Base-by-base conservation (phyloP, 345 rosid genomes). In the Geranium rotundifolium region DNA sequence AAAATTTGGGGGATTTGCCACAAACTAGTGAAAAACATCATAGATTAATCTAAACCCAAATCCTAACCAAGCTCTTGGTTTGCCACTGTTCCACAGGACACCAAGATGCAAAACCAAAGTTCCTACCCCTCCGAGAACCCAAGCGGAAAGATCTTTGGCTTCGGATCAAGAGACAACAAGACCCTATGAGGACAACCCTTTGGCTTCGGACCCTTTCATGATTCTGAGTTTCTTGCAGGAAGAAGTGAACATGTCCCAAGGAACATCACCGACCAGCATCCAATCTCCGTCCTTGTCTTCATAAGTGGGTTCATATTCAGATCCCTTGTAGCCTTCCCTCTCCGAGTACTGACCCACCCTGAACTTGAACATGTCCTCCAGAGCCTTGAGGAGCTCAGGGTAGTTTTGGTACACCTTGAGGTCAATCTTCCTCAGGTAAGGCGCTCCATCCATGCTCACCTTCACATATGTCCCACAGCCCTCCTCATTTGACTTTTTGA, bases 231-330 rank as follows among this genome's bases (percentile, higher is more conserved):
- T 91, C 70, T 87, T 85, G 66, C 97, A 92, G 62, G 98, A 85
- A 9, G 78, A 73, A 65, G 79, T 77, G 78, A 92, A 92, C 98
- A 87, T 87, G 17, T 80, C 82, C 96, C 90, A 89, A 0, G 92
- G 96, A 66, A 84, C 96, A 78, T 85, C 92, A 67, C 92, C 90
- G 6, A 86, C 85, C 13, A 89, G 79, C 96, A 89, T 89, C 96
- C 87, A 89, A 57, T 89, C 96, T 57, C 96, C 89, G 71, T 89
- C 96, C 59, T 86, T 86, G 71, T 89, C 96, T 29, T 89, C 86
- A 59, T 89, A 89, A 27, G 96, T 86, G 0, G 87, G 93, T 29
- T 74, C 87, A 59, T 80, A 80, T 57, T 84, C 96, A 58, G 87
- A 86, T 54, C 93, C 90, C 75, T 80, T 82, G 74, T 86, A 86